Conservation (phyloP, 495 filamentous ascomycete species). For the Polyplosphaeria fusca region DNA sequence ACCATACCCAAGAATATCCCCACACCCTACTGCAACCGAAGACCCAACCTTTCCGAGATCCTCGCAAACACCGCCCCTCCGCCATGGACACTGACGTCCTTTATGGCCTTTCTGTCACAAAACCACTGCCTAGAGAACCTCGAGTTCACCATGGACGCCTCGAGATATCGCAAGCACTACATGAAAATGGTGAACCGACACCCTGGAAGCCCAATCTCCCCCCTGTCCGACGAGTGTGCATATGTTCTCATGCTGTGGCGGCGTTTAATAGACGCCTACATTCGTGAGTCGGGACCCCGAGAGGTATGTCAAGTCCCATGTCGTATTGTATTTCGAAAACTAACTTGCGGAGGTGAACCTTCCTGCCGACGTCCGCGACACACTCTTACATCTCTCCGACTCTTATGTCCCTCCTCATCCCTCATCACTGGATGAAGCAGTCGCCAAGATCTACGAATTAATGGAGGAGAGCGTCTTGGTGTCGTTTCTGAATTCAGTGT, state of each 20-base stretch:
- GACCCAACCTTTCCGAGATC: conserved; percentile 82
- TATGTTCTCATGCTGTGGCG: conserved; percentile 74
- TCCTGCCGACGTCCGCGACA: conserved; percentile 78
- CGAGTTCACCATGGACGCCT: conserved; percentile 95
- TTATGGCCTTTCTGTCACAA: conserved; percentile 95
- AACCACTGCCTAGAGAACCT: conserved; percentile 97
- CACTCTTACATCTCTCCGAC: conserved; percentile 63
- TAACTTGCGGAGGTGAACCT: conserved; percentile 74
- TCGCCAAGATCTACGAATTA: conserved; percentile 84
- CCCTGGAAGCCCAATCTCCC: conserved; percentile 43
- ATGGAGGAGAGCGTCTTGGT: conserved; percentile 95
- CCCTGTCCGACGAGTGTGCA: conserved; percentile 57
- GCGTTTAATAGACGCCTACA: conserved; percentile 67
- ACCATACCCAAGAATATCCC: conserved; percentile 48
- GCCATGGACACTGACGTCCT: conserved; percentile 89
- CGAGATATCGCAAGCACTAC: conserved; percentile 80
- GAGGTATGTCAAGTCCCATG: conserved; percentile 40
- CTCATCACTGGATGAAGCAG: conserved; percentile 78
- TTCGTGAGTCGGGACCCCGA: conserved; percentile 66
- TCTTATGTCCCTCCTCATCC: conserved; percentile 68
- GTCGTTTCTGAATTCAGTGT: conserved; percentile 65
- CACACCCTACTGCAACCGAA: conserved; percentile 62
- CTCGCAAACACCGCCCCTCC: conserved; percentile 80
- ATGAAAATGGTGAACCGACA: conserved; percentile 51
- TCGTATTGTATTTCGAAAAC: background rate